Percentiles rank a stretch among this genome's conserved stretches.
These are phyloP conservation scores for Paramecium pentaurelia DNA, from an alignment of 73 alveolate species.

Conservation along the genomic window DNA sequence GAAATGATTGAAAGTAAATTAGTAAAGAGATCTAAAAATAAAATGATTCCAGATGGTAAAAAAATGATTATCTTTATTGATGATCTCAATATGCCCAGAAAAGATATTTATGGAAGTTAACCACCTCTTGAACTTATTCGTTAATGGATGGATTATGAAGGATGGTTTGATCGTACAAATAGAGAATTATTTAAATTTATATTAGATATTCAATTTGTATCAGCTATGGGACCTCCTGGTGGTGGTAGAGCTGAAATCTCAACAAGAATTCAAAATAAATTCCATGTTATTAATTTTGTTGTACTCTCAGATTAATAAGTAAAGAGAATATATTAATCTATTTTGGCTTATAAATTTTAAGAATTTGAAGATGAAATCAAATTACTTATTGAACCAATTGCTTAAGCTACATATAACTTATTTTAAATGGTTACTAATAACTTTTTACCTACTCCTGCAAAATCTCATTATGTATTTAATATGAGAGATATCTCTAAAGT, in stretches of 20 bases:
- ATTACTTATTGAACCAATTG: conserved; percentile 64
- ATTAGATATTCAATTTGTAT: conserved; percentile 82
- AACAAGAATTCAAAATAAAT: conserved; percentile 73
- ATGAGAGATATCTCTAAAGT: conserved; percentile 97
- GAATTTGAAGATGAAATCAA: conserved; percentile 87
- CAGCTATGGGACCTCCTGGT: conserved; percentile 98
- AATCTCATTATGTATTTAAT: conserved; percentile 97
- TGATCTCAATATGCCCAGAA: conserved; percentile 99
- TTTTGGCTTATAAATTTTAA: conserved; percentile 70
- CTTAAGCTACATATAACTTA: conserved; percentile 53
- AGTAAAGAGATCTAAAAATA: conserved; percentile 96
- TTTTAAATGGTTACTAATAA: conserved; percentile 47
- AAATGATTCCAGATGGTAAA: conserved; percentile 96
- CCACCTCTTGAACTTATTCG: conserved; percentile 98
- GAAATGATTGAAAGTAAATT: conserved; percentile 96
- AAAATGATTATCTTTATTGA: conserved; percentile 95
- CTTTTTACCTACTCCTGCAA: conserved; percentile 97
- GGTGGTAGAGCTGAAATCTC: conserved; percentile 95
- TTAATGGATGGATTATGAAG: conserved; percentile 98
- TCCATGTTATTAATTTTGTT: conserved; percentile 78
- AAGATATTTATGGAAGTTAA: conserved; percentile 97
- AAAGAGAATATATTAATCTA: conserved; percentile 83
- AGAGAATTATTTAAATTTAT: conserved; percentile 69
- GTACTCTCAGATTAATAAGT: conserved; percentile 79
- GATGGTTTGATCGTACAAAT: conserved; percentile 88